Conservation (phyloP, 192 early-diverging fungal species). For the Coemansia sp. region DNA sequence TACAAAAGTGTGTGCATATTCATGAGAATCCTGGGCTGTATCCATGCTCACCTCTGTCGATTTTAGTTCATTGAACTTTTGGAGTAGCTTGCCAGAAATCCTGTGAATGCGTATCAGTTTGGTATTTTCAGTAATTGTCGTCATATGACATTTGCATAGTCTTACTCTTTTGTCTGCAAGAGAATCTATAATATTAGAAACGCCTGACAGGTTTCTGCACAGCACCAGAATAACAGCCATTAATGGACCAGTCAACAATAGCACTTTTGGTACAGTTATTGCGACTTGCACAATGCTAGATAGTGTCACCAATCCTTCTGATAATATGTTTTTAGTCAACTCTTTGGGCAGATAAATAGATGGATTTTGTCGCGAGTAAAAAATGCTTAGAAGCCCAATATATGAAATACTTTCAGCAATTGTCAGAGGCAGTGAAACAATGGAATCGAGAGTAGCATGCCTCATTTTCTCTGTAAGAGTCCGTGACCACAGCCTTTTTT, state of each 20-base stretch:
- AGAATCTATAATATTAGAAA: background rate
- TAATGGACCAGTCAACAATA: background rate
- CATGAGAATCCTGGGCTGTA: background rate
- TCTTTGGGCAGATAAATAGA: background rate
- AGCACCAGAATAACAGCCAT: background rate
- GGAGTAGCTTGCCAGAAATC: background rate
- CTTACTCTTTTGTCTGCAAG: background rate
- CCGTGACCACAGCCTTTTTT: slow-evolving; percentile 7
- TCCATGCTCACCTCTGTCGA: background rate
- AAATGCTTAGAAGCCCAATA: background rate
- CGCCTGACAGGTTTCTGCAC: background rate
- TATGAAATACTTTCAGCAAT: slow-evolving; percentile 11
- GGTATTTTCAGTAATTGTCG: background rate
- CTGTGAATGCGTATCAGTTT: background rate
- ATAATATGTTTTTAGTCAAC: background rate
- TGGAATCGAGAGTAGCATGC: background rate
- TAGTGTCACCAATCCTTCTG: background rate
- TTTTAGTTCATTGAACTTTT: background rate
- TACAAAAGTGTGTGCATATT: background rate
- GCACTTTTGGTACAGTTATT: background rate
- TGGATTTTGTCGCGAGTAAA: background rate
- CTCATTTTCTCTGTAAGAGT: slow-evolving; percentile 10
- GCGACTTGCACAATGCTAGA: background rate
- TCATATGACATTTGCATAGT: background rate
- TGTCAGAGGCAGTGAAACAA: slow-evolving; percentile 14